Percentiles rank a stretch among this genome's conserved stretches.
Conservation (phyloP, 805 yeast species). For the Tetrapisispora taiwanensis region DNA sequence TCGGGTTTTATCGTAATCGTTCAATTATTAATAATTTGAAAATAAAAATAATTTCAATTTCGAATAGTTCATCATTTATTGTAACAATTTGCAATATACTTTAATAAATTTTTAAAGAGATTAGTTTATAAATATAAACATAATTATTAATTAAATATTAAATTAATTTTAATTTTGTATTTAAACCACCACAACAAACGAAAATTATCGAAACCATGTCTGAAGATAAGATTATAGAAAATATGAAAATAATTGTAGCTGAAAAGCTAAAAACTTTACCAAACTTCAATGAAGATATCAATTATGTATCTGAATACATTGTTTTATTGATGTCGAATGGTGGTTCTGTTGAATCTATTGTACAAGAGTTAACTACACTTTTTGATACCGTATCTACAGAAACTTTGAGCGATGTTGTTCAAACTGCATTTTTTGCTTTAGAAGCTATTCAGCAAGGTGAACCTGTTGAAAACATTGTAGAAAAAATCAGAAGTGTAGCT, state of each 20-base stretch:
- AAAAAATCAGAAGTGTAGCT: constrained; percentile 19
- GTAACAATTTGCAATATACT: no score
- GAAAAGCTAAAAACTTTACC: constrained; percentile 32
- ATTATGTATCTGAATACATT: constrained; percentile 64
- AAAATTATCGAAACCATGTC: constrained; percentile 13
- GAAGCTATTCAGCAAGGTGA: constrained; percentile 32
- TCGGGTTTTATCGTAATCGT: no score
- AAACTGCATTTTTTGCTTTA: constrained; percentile 48
- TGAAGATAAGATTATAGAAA: constrained; percentile 26
- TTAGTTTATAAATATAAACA: no score
- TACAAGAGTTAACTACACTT: constrained; percentile 48
- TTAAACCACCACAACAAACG: constrained; percentile 2
- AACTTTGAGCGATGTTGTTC: constrained; percentile 48
- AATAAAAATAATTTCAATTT: neutral
- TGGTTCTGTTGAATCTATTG: constrained; percentile 50
- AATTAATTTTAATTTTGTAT: no score
- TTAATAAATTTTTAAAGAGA: no score
- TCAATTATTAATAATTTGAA: neutral
- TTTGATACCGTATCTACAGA: constrained; percentile 54
- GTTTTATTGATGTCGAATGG: constrained; percentile 62
- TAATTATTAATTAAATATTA: no score
- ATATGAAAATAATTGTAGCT: constrained; percentile 36
- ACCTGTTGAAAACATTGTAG: constrained; percentile 22
- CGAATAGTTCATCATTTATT: no score
- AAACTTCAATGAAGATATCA: constrained; percentile 41